Percentiles rank a stretch among this genome's conserved stretches.
Conservation (phyloP, 2,329 filamentous ascomycete species). For the Ceratocystis papillata region DNA sequence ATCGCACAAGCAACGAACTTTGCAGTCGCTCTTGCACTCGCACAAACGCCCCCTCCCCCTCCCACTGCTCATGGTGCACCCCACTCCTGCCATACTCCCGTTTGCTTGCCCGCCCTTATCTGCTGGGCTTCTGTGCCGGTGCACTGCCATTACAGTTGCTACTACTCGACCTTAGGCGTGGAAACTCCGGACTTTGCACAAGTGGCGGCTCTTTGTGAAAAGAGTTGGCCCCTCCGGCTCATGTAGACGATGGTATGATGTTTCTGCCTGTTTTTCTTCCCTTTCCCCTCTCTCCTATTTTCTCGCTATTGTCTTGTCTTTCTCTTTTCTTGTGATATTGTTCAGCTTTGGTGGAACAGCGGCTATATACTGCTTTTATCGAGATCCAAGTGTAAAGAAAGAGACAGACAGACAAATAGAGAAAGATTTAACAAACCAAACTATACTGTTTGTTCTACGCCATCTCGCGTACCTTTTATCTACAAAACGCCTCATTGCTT, state of each 20-base stretch:
- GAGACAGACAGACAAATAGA: no score
- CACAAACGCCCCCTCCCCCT: not conserved
- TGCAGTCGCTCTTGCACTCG: not conserved
- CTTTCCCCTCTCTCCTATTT: not conserved
- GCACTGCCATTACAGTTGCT: constrained; percentile 2
- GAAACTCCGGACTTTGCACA: not conserved
- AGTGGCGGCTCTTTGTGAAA: constrained; percentile 17
- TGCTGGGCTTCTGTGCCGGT: not conserved
- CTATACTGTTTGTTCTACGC: no score
- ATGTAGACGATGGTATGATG: constrained; percentile 25
- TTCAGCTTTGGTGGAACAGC: not conserved
- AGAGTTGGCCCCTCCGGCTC: constrained; percentile 24
- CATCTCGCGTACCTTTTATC: not conserved
- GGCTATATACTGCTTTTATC: not conserved
- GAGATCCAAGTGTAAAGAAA: no score
- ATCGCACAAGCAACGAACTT: not conserved
- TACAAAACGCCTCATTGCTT: not conserved
- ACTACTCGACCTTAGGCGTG: constrained; percentile 7
- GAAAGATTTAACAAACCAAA: no score
- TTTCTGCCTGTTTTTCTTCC: constrained; percentile 1
- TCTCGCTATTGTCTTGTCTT: not conserved
- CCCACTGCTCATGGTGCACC: not conserved
- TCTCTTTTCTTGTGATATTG: not conserved
- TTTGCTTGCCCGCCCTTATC: not conserved
- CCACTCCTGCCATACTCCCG: not conserved